A percentile compares a stretch with the other conserved stretches of the same genome.
These are phyloP conservation scores for Petunia hybrid DNA, from an alignment of 305 asterid genomes.

Conservation along the genomic window DNA sequence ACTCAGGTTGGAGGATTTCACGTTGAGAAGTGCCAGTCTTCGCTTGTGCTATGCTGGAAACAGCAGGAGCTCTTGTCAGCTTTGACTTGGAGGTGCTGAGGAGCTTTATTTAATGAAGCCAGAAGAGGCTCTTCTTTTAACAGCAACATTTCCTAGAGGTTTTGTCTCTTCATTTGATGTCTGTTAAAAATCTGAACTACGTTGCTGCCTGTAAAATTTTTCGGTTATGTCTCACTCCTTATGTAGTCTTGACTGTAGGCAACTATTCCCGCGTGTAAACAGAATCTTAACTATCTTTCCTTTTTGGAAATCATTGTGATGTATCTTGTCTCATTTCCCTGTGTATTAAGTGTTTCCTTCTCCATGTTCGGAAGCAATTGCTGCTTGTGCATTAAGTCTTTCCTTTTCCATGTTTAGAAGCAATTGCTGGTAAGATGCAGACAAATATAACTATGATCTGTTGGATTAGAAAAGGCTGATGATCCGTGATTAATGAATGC, in stretches of 20 bases:
- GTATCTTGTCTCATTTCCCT: background rate
- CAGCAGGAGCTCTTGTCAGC: constrained; percentile 55
- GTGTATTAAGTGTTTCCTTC: background rate
- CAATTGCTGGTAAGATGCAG: background rate
- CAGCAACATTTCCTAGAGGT: constrained; percentile 20
- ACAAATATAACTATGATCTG: background rate
- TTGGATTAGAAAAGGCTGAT: background rate
- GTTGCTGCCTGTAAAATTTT: constrained; percentile 21
- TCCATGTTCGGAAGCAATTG: background rate
- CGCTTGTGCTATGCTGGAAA: constrained; percentile 61
- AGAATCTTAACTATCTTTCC: constrained; percentile 15
- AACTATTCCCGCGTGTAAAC: background rate
- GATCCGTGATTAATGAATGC: constrained; percentile 4
- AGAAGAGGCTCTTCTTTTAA: constrained; percentile 23
- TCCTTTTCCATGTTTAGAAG: background rate
- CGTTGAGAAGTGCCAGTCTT: constrained; percentile 52
- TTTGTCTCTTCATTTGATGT: constrained; percentile 35
- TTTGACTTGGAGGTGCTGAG: constrained; percentile 62
- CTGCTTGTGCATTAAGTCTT: background rate
- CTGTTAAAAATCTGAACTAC: background rate
- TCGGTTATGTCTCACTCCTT: background rate
- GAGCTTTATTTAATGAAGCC: constrained; percentile 29
- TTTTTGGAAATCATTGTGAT: background rate
- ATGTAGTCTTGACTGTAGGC: constrained; percentile 30
- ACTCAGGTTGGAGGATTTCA: constrained; percentile 56